Percentiles rank a stretch among this genome's conserved stretches.
Conservation (phyloP, 2,329 filamentous ascomycete genomes). For the Diaporthe eres region DNA sequence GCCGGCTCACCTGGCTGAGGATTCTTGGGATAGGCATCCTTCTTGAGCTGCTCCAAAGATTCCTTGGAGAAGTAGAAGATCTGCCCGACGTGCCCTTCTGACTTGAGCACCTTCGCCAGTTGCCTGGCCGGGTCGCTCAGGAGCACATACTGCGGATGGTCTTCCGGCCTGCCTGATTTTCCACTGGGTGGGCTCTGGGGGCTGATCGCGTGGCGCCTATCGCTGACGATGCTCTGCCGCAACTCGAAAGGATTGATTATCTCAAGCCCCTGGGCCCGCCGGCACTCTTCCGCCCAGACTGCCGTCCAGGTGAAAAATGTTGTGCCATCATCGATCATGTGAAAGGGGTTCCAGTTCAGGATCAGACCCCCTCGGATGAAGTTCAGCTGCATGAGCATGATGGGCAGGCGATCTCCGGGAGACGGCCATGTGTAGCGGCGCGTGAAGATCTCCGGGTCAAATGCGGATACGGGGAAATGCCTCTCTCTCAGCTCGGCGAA, state of each 20-base stretch:
- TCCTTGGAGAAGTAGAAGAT: constrained; percentile 51
- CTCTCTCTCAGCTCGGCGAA: constrained; percentile 48
- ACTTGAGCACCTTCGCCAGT: constrained; percentile 51
- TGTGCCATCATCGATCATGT: constrained; percentile 53
- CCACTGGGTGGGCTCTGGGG: constrained; percentile 47
- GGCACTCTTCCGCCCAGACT: constrained; percentile 54
- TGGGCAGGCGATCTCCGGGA: constrained; percentile 43
- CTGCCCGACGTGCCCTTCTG: constrained; percentile 50
- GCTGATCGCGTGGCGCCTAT: constrained; percentile 48
- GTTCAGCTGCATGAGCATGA: constrained; percentile 48
- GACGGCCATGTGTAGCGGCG: constrained; percentile 47
- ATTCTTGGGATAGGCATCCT: constrained; percentile 49
- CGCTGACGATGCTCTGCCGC: constrained; percentile 48
- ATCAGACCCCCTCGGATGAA: constrained; percentile 50
- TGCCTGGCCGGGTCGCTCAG: constrained; percentile 49
- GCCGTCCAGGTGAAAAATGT: constrained; percentile 51
- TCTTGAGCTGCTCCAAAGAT: constrained; percentile 49
- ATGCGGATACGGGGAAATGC: constrained; percentile 46
- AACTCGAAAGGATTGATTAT: constrained; percentile 46
- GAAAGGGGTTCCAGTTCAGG: constrained; percentile 48
- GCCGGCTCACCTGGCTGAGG: constrained; percentile 45
- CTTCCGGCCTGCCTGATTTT: constrained; percentile 46
- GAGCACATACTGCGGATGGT: constrained; percentile 52
- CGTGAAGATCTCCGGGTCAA: constrained; percentile 46
- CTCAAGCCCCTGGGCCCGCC: constrained; percentile 48